Conservation (phyloP, 2,329 filamentous ascomycete genomes). For the Clonostachys sp. region DNA sequence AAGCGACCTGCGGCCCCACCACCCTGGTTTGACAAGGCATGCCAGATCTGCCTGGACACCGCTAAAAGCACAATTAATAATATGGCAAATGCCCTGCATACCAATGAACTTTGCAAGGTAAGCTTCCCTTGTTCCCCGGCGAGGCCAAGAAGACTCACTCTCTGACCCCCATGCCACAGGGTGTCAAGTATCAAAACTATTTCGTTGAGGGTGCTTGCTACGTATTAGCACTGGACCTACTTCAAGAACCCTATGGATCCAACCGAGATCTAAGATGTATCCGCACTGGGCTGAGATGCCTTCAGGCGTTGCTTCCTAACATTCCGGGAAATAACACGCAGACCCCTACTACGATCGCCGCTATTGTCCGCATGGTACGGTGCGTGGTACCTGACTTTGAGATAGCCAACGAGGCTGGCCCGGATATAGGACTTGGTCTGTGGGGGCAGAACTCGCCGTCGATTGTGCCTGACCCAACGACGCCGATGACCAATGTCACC, state of each 20-base stretch:
- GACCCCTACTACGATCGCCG: conserved; percentile 13
- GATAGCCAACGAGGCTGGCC: not conserved
- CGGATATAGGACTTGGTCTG: too few species aligned
- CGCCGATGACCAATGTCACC: not conserved
- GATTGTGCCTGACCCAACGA: not conserved
- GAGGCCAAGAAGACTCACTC: not conserved
- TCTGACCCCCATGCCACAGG: conserved; percentile 14
- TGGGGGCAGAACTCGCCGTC: too few species aligned
- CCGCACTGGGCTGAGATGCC: conserved; percentile 24
- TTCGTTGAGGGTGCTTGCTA: conserved; percentile 35
- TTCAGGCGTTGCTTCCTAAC: conserved; percentile 24
- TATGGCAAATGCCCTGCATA: conserved; percentile 28
- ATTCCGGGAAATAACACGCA: conserved; percentile 10
- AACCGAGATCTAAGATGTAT: conserved; percentile 34
- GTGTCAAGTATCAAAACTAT: conserved; percentile 36
- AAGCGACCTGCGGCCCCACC: not conserved
- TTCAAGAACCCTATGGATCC: conserved; percentile 27
- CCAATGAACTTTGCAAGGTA: conserved; percentile 32
- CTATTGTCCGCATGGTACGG: conserved; percentile 20
- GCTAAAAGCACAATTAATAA: conserved; percentile 33
- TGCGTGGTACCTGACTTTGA: conserved; percentile 16
- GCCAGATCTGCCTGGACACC: conserved; percentile 31
- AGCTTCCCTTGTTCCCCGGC: not conserved
- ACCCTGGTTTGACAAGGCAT: conserved; percentile 35
- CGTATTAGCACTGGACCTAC: conserved; percentile 33